Evolutionary conservation across 129 eudicot genomes (phyloP), one percentile per base, ranked within the genome.

Genomic region (Dittrichia graveolens): DNA sequence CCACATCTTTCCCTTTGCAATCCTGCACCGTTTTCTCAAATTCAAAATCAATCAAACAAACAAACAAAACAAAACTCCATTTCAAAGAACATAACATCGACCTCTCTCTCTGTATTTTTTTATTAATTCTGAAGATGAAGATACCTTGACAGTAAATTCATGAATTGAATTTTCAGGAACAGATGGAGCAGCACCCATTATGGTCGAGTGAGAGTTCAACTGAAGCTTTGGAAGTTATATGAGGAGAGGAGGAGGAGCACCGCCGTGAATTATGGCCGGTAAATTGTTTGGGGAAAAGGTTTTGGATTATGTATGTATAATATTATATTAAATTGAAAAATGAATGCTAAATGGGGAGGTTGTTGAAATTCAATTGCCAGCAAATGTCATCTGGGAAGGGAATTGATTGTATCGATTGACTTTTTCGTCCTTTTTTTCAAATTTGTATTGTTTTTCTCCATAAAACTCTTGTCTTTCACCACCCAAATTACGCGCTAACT

Each of bases 101-200:
- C 38, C 7, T n/a, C 54, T 24, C 6, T 7, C 42, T 19, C 24
- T 45, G 38, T 11, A 24, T 16, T 3, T 54, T 3, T 24, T 24
- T 0, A 24, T 24, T 24, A 49, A 24, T 6, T 18, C 6, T 9
- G 9, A 18, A 45, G 9, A 46, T 34, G 1, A 31, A 12, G 6
- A 56, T 8, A 73, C 96, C 96, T 92, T 87, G 67, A 89, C 98
- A 10, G 85, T 75, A 58, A 92, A 92, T 56, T 89, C 92, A 61
- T 92, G 96, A 55, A 92, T 74, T 15, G 96, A 89, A 43, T 75
- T 73, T 70, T 92, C 70, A 39, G 89, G 88, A 82, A 85, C 88
- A 31, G 98, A 89, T 16, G 83, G 3, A 80, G 91, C 64, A 65
- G 72, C 82, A 76, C 98, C 98, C 98, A 92, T 92, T 45, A 3